Evolutionary conservation across 2,329 filamentous ascomycete genomes (phyloP).

Genomic region (Colletotrichum eremochloae): DNA sequence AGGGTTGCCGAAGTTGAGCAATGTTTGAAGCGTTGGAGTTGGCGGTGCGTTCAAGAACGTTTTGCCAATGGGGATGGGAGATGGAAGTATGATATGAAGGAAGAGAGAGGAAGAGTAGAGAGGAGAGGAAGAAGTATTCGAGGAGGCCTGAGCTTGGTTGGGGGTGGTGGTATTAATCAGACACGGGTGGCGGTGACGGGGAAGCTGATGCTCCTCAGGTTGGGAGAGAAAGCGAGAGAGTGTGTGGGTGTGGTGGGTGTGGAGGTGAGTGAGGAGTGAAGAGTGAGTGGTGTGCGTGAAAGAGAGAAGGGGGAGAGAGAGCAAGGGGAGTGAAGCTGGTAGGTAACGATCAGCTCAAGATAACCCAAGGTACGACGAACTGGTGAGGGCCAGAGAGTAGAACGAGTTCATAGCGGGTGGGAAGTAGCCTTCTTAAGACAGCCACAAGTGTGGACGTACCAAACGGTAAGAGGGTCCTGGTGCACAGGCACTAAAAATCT

Average conservation of each 20-base stretch:
- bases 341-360: conserved; percentile 42
- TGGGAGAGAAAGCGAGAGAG: background rate
- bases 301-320: conserved; percentile 9
- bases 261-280: background rate
- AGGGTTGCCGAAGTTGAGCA: conserved; percentile 41
- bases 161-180: conserved; percentile 40
- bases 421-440: conserved; percentile 46
- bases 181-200: conserved; percentile 34
- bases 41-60: conserved; percentile 23
- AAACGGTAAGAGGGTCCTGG: conserved; percentile 43
- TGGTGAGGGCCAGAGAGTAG: conserved; percentile 39
- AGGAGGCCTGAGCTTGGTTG: conserved; percentile 38
- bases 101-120: background rate
- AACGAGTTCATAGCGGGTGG: conserved; percentile 44
- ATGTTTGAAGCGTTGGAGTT: conserved; percentile 36
- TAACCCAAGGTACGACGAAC: conserved; percentile 43
- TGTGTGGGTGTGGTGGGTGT: background rate
- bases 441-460: conserved; percentile 43
- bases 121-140: conserved; percentile 5
- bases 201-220: conserved; percentile 1
- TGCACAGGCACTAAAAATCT: conserved; percentile 46
- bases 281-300: background rate
- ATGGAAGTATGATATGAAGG: conserved; percentile 27
- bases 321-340: conserved; percentile 36
- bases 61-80: conserved; percentile 18